These are phyloP conservation scores for Dendrocalamus latiflorus DNA, from an alignment of 202 grass and related monocot genomes.

Conservation along the genomic window DNA sequence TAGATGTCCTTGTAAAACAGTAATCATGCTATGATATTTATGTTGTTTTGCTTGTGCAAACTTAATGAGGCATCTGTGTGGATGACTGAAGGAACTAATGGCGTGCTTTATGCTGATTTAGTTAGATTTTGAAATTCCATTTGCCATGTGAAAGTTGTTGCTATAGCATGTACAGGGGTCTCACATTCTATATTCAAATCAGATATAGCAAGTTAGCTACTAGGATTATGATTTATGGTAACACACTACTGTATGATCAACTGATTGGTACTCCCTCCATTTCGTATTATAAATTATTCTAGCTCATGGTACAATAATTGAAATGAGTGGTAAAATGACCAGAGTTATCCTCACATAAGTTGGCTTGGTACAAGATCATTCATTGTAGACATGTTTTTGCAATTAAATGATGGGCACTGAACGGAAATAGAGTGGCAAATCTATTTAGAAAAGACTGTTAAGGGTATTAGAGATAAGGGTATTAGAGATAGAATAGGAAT, in stretches of 20 bases:
- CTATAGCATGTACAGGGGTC: neutral
- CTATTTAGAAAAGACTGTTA: neutral
- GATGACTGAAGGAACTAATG: no score
- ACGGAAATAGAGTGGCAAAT: neutral
- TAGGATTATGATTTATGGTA: neutral
- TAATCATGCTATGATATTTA: neutral
- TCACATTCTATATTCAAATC: neutral
- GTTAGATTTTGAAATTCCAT: no score
- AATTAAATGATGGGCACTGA: neutral
- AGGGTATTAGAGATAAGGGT: no score
- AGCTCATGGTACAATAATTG: neutral
- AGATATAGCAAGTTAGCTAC: neutral
- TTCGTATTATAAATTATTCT: neutral
- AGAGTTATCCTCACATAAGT: neutral
- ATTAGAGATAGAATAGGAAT: neutral
- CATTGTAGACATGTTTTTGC: neutral
- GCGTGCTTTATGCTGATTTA: no score
- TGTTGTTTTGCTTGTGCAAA: no score
- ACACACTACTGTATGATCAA: neutral
- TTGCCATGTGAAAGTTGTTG: no score
- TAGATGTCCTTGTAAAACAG: neutral
- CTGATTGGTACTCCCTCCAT: neutral
- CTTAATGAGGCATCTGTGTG: no score
- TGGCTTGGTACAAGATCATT: neutral
- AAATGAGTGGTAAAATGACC: neutral